A percentile compares a stretch with the other conserved stretches of the same genome.
phyloP scores from a whole-genome alignment of 2,329 filamentous ascomycete species.

The Huntiella savannae region DNA sequence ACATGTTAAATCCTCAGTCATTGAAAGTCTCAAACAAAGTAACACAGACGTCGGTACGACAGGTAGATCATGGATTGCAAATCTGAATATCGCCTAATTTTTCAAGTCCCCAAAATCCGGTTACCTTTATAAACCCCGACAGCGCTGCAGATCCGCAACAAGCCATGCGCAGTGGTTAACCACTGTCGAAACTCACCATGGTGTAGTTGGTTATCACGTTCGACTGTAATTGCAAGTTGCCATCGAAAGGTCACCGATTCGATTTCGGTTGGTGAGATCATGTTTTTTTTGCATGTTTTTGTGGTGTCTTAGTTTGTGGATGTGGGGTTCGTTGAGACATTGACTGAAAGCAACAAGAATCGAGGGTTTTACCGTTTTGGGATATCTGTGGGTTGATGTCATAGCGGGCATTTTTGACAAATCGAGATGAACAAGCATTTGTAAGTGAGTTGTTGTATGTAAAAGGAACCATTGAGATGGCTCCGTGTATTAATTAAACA shows the following conservation, averaged over 20 bases:
- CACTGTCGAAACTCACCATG: slow-evolving; percentile 8
- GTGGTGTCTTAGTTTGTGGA: too few relatives aligned
- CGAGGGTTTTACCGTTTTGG: neutral
- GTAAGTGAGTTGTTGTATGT: neutral
- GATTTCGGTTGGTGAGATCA: slow-evolving; percentile 11
- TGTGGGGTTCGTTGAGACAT: too few relatives aligned
- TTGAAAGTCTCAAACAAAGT: neutral
- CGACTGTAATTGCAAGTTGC: slow-evolving; percentile 10
- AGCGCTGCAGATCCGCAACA: neutral
- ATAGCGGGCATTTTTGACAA: neutral
- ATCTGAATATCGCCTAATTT: neutral
- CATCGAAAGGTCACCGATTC: slow-evolving; percentile 10
- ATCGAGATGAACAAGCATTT: neutral
- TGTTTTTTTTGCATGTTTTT: neutral
- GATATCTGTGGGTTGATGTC: neutral
- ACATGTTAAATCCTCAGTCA: neutral
- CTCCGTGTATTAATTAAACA: neutral
- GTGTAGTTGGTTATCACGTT: slow-evolving; percentile 11
- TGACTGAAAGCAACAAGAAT: neutral
- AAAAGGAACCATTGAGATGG: neutral
- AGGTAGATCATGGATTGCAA: neutral
- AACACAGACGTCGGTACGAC: neutral
- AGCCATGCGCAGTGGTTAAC: slow-evolving; percentile 6
- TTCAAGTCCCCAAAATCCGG: too few relatives aligned
- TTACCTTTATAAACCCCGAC: too few relatives aligned